Conservation (phyloP, 768 basidiomycete genomes). For the Thelephora ganbajun region DNA sequence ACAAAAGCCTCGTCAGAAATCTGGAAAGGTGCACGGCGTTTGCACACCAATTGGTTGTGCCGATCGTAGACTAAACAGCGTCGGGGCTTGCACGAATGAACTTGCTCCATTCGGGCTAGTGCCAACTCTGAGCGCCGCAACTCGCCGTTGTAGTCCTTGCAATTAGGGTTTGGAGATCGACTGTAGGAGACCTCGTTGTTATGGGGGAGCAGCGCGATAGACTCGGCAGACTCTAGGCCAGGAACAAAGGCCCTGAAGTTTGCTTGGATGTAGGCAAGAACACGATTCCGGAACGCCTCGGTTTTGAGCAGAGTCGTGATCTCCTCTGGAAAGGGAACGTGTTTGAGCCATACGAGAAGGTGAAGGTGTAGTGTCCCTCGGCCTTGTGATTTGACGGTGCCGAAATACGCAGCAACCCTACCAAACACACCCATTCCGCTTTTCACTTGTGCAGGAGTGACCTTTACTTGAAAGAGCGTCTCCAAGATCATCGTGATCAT, state of each 20-base stretch:
- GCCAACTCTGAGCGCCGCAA: slow-evolving; percentile 7
- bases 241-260: slow-evolving; percentile 21
- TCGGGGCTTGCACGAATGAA: slow-evolving; percentile 10
- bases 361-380: slow-evolving; percentile 28
- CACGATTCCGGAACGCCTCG: slow-evolving; percentile 14
- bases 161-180: slow-evolving; percentile 21
- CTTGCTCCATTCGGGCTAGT: slow-evolving; percentile 7
- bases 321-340: slow-evolving; percentile 17
- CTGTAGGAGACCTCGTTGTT: slow-evolving; percentile 18
- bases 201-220: slow-evolving; percentile 12
- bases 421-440: slow-evolving; percentile 21
- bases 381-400: slow-evolving; percentile 26
- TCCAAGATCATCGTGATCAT: slow-evolving; percentile 19
- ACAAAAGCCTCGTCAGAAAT: slow-evolving; percentile 5
- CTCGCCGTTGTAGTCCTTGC: slow-evolving; percentile 9
- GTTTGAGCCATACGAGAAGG: slow-evolving; percentile 23
- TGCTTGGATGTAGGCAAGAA: slow-evolving; percentile 17
- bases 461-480: slow-evolving; percentile 20
- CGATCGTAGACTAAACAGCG: slow-evolving; percentile 5
- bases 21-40: slow-evolving; percentile 13
- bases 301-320: slow-evolving; percentile 14
- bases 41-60: slow-evolving; percentile 9
- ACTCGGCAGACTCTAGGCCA: slow-evolving; percentile 10
- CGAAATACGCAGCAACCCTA: slow-evolving; percentile 20
- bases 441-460: slow-evolving; percentile 5